phyloP scores from a whole-genome alignment of 2,329 filamentous ascomycete species.

The Pyricularia sp. region DNA sequence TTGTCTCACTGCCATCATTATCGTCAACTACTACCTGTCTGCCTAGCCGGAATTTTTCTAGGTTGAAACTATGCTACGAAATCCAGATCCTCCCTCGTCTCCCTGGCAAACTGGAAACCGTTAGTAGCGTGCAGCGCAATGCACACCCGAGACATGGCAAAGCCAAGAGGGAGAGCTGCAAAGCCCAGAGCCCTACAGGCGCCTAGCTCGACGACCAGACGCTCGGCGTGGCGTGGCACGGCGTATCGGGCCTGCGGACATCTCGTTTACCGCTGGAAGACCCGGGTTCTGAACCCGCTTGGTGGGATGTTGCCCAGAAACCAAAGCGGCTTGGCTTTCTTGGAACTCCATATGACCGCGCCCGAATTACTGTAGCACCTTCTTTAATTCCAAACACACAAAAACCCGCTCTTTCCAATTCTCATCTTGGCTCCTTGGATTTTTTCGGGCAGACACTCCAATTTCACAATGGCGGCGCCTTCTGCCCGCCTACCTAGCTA shows the following conservation, averaged over 20 bases:
- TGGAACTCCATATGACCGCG: slow-evolving; percentile 1
- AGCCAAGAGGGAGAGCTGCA: background rate
- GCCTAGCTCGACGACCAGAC: background rate
- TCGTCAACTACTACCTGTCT: background rate
- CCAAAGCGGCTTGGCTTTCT: slow-evolving; percentile 4
- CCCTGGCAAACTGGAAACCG: background rate
- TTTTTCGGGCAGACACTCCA: background rate
- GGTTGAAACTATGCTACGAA: background rate
- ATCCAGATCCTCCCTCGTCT: background rate
- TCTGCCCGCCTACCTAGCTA: background rate
- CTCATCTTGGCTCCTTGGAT: background rate
- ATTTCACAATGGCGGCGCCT: background rate
- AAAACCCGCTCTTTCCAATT: background rate
- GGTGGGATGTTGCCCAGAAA: slow-evolving; percentile 1
- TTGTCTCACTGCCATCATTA: background rate
- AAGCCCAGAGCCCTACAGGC: background rate
- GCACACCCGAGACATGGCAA: background rate
- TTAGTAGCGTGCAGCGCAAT: background rate
- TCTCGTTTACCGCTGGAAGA: background rate
- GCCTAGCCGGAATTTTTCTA: background rate
- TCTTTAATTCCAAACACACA: background rate
- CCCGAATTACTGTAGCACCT: background rate
- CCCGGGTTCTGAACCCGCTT: background rate
- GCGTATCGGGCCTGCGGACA: background rate
- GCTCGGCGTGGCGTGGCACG: background rate